Evolutionary conservation across 345 rosid species (phyloP).

Genomic region (Heritiera fomes): DNA sequence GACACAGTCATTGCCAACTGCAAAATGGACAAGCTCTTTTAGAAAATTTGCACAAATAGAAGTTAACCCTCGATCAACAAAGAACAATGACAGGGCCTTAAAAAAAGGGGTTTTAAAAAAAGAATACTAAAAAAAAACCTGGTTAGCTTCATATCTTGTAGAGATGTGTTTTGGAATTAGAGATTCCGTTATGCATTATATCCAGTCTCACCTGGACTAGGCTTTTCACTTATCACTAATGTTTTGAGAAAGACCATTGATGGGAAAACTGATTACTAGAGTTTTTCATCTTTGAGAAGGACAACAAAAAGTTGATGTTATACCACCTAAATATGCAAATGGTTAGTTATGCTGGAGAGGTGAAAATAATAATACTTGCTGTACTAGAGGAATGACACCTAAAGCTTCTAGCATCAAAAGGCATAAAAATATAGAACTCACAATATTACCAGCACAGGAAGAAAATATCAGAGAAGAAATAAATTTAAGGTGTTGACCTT

Average conservation of each 20-base stretch:
- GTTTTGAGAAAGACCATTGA: background rate
- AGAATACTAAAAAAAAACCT: background rate
- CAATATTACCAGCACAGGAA: background rate
- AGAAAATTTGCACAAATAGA: slow-evolving; percentile 16
- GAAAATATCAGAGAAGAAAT: background rate
- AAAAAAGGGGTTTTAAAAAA: background rate
- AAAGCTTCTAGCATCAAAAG: background rate
- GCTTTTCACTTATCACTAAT: background rate
- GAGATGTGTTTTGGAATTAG: background rate
- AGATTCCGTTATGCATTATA: background rate
- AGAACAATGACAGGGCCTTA: background rate
- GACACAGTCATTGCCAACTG: slow-evolving; percentile 73
- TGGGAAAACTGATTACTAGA: background rate
- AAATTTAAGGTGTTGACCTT: slow-evolving; percentile 46
- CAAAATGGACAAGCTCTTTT: slow-evolving; percentile 14
- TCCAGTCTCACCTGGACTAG: background rate
- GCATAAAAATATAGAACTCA: background rate
- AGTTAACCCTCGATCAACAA: background rate
- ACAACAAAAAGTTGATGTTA: background rate
- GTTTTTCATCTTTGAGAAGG: slow-evolving; percentile 1
- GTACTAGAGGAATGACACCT: background rate
- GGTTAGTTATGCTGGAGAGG: background rate
- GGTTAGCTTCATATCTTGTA: background rate
- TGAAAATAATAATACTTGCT: background rate
- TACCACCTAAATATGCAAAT: background rate